Evolutionary conservation across 2,329 filamentous ascomycete genomes (phyloP), one percentile per base, ranked within the genome.

Genomic region (Penicillium vulpinum): DNA sequence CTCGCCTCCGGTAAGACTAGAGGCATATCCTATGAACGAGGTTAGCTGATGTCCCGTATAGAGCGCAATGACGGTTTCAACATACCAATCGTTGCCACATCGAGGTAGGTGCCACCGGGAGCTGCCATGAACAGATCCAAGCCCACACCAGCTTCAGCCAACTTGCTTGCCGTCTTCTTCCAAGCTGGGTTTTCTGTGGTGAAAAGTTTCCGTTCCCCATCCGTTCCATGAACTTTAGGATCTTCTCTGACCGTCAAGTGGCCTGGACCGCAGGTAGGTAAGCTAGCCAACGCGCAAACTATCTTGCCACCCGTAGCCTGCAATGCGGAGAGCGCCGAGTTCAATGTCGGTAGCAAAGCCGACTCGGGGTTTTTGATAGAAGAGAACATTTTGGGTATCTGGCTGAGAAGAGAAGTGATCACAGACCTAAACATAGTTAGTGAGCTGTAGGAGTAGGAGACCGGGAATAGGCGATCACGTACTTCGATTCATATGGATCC

Each of bases 51-150:
- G 11, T 18, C 13, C 28, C 39, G 44, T 47, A 31, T 10, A 13
- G 31, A 59, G 40, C 31, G 5, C 18, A 51, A 52, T 29, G 26
- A 36, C 31, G 15, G 10, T 28, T 49, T 40, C 60, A 18, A 77
- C 83, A 72, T 77, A 89, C 88, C 91, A 65, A 97, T 89, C 3
- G 93, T 96, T 33, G 92, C 93, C 70, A 97, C 87, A 68, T 97
- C 93, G 45, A 97, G 84, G 74, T 96, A 97, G 16, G 90, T 90
- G 49, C 93, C 93, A 44, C 90, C 89, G 1, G 94, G 91, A 11
- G 94, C 88, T 22, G 92, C 92, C 66, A 99, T 81, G 80, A 99
- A 99, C 79, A 97, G 94, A 74, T 99, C 94, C 13, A 91, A 84
- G 53, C 94, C 94, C 57, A 96, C 85, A 31, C 94, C 94, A 31